These are phyloP conservation scores for Bipolaris gigantea DNA, from an alignment of 2,329 filamentous ascomycete species.

Conservation along the genomic window DNA sequence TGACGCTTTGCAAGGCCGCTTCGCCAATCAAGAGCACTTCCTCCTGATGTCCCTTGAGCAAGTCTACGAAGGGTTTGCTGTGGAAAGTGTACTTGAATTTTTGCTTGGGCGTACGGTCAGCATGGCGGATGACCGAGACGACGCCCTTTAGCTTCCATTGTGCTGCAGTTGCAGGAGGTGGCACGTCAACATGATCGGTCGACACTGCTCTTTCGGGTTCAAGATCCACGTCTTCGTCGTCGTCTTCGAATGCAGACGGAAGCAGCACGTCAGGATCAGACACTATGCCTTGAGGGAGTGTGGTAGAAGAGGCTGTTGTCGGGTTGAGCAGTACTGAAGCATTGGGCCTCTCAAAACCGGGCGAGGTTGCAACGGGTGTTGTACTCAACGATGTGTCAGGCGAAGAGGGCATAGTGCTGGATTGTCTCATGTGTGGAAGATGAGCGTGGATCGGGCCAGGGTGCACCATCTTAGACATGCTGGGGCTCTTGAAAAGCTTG, in stretches of 20 bases:
- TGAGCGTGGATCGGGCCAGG: slow-evolving; percentile 40
- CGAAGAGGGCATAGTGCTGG: slow-evolving; percentile 45
- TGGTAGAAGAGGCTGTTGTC: slow-evolving; percentile 11
- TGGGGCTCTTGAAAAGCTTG: slow-evolving; percentile 65
- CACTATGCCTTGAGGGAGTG: slow-evolving; percentile 21
- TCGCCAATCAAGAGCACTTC: slow-evolving; percentile 94
- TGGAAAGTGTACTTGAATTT: slow-evolving; percentile 99
- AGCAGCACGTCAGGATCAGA: slow-evolving; percentile 41
- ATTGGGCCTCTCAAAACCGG: slow-evolving; percentile 47
- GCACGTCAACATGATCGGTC: slow-evolving; percentile 44
- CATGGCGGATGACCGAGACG: slow-evolving; percentile 93
- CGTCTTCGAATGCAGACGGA: slow-evolving; percentile 31
- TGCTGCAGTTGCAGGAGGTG: slow-evolving; percentile 70
- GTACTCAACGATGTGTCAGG: slow-evolving; percentile 50
- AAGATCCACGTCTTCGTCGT: slow-evolving; percentile 22
- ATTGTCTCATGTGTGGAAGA: slow-evolving; percentile 40
- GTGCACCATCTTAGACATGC: slow-evolving; percentile 60
- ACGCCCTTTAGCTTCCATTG: slow-evolving; percentile 98
- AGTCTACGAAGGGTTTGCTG: slow-evolving; percentile 90
- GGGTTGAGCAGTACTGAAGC: slow-evolving; percentile 23
- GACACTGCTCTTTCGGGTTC: slow-evolving; percentile 34
- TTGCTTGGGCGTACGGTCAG: slow-evolving; percentile 95
- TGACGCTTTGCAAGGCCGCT: slow-evolving; percentile 83
- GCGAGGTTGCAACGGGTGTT: slow-evolving; percentile 50
- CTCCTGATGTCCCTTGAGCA: slow-evolving; percentile 93